A percentile compares a stretch with the other conserved stretches of the same genome.
Conservation (phyloP, 768 basidiomycete genomes). For the Dentipellis sp. region DNA sequence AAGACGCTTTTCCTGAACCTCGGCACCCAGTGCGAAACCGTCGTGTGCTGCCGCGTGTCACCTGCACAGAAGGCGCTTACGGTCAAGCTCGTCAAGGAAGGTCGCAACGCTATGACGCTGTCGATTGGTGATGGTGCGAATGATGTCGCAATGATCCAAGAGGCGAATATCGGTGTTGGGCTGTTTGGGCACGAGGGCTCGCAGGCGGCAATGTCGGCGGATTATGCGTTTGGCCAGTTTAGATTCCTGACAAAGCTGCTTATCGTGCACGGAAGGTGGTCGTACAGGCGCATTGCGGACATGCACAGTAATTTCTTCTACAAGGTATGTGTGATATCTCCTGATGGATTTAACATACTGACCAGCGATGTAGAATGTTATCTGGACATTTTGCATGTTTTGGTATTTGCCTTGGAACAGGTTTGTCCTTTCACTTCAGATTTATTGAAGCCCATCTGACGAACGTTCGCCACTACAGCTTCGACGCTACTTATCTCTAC, state of each 20-base stretch:
- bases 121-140: slow-evolving; percentile 97
- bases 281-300: slow-evolving; percentile 90
- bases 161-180: slow-evolving; percentile 96
- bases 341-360: slow-evolving; percentile 1
- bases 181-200: slow-evolving; percentile 91
- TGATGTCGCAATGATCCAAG: slow-evolving; percentile 99
- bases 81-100: slow-evolving; percentile 93
- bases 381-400: slow-evolving; percentile 91
- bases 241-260: slow-evolving; percentile 85
- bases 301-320: slow-evolving; percentile 99
- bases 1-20: slow-evolving; percentile 86
- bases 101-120: slow-evolving; percentile 90
- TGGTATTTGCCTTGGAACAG: slow-evolving; percentile 89
- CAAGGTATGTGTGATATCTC: slow-evolving; percentile 49
- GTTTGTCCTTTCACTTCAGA: slow-evolving; percentile 29
- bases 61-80: slow-evolving; percentile 98
- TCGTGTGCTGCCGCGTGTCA: slow-evolving; percentile 96
- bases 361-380: slow-evolving; percentile 53
- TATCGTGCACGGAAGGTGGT: slow-evolving; percentile 94
- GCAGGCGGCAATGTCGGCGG: slow-evolving; percentile 98
- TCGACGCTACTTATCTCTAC: slow-evolving; percentile 91
- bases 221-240: slow-evolving; percentile 98
- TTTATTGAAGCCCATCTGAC: slow-evolving; percentile 11
- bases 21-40: slow-evolving; percentile 93
- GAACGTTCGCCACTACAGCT: slow-evolving; percentile 34